Evolutionary conservation across 2,329 filamentous ascomycete species (phyloP).

Genomic region (Polytolypa hystricis): DNA sequence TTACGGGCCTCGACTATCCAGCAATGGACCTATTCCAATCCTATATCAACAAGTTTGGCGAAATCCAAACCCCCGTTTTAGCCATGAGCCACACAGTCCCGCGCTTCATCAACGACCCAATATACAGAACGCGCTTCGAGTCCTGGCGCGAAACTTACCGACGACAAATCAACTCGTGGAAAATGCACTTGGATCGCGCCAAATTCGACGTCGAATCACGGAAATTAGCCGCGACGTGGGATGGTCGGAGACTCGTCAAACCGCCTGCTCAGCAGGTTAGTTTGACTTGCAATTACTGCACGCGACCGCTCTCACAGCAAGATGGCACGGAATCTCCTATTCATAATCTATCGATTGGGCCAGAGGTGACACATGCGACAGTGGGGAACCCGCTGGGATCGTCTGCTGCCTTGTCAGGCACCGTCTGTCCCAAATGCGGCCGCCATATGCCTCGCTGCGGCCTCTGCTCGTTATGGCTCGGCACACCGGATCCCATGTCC

Average conservation of each 20-base stretch:
- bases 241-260: slow-evolving; percentile 39
- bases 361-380: slow-evolving; percentile 26
- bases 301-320: slow-evolving; percentile 42
- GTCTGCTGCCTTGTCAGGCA: slow-evolving; percentile 34
- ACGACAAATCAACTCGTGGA: slow-evolving; percentile 50
- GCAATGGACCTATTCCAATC: slow-evolving; percentile 50
- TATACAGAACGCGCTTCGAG: slow-evolving; percentile 43
- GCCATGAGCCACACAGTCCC: slow-evolving; percentile 49
- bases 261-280: slow-evolving; percentile 44
- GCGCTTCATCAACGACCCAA: slow-evolving; percentile 44
- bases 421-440: slow-evolving; percentile 51
- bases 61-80: slow-evolving; percentile 52
- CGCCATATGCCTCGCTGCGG: slow-evolving; percentile 52
- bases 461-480: slow-evolving; percentile 52
- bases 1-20: slow-evolving; percentile 49
- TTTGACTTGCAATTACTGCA: slow-evolving; percentile 51
- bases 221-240: slow-evolving; percentile 39
- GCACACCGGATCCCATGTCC: slow-evolving; percentile 44
- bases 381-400: slow-evolving; percentile 26
- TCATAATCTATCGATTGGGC: slow-evolving; percentile 4
- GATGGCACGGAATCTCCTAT: slow-evolving; percentile 20
- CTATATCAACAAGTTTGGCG: slow-evolving; percentile 49
- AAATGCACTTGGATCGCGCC: slow-evolving; percentile 48
- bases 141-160: slow-evolving; percentile 54
- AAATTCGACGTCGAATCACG: slow-evolving; percentile 50